Base-by-base conservation (phyloP, 768 basidiomycete species). In the Termitomyces eurrhizus region DNA sequence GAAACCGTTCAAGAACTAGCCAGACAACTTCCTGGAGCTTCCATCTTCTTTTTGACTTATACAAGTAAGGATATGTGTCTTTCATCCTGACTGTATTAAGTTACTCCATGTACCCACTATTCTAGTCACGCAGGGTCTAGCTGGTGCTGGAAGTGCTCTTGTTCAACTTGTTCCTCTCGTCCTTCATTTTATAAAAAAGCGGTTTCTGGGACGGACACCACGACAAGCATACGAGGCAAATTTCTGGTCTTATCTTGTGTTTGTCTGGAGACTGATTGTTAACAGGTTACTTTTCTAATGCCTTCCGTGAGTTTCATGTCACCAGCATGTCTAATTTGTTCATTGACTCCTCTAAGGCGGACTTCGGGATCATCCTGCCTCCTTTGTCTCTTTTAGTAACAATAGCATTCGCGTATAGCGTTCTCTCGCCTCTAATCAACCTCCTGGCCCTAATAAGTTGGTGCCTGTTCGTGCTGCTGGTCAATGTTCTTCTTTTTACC, bases 161-260 rank as follows among this genome's bases (percentile, higher is more conserved):
- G 74, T 83, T 6, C 86, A 87, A 66, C 69, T 85, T 9, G 77
- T 77, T 37, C 77, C 80, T 8, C 69, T 90, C 9, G 62, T 81
- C 7, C 57, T 88, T 14, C 84, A 88, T 70, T 88, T 80, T 65
- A 68, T 88, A 56, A 82, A 82, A 64, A 83, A 88, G 63, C 81
- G 83, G 77, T 79, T 90, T 54, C 73, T 86, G 42, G 89, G 87
- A 3, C 80, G 84, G n/a, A 87, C 89, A 3, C 85, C 86, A 37
- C 77, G 87, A 21, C 80, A 86, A 58, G 83, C 87, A 5, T 89
- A 78, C 18, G 53, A 54, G 12, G 53, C 41, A 18, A n/a, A 29
- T 18, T 9, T n/a, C 7, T 36, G 36, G 18, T 41, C 7, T 42
- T 12, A 42, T 32, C 39, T 53, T 29, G 35, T 39, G 12, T n/a